Conservation (phyloP, 75 land plant genomes). For the Sequoia sempervirens region DNA sequence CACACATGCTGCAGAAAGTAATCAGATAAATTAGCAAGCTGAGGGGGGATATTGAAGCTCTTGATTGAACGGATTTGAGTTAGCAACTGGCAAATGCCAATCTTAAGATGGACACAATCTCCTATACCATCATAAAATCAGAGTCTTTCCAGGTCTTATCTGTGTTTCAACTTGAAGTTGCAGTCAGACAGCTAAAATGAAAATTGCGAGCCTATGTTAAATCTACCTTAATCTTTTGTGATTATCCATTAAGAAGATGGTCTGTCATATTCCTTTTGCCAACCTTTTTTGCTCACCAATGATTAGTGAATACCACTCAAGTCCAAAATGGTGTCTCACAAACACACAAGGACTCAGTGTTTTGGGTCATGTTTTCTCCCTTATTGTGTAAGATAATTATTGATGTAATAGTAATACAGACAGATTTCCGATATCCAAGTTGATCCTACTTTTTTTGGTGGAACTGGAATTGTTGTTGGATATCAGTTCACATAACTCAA, state of each 20-base stretch:
- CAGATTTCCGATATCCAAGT: background rate
- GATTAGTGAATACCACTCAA: background rate
- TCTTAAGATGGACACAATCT: conserved; percentile 1
- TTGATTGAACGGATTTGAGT: background rate
- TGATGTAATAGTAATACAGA: background rate
- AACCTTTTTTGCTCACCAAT: background rate
- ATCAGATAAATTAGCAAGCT: background rate
- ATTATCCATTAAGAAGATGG: background rate
- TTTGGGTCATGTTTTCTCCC: background rate
- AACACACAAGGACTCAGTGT: background rate
- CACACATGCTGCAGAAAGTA: background rate
- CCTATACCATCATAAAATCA: background rate
- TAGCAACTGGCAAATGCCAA: background rate
- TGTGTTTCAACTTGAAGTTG: background rate
- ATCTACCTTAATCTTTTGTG: background rate
- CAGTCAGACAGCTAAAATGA: background rate
- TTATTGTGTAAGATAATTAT: background rate
- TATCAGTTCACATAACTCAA: background rate
- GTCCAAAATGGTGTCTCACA: background rate
- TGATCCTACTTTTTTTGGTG: background rate
- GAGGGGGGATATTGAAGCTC: background rate
- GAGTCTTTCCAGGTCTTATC: background rate
- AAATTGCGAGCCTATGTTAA: background rate
- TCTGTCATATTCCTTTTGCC: background rate
- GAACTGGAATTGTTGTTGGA: background rate